These are phyloP conservation scores for Colletotrichum cereale DNA, from an alignment of 2,329 filamentous ascomycete genomes.

Conservation along the genomic window DNA sequence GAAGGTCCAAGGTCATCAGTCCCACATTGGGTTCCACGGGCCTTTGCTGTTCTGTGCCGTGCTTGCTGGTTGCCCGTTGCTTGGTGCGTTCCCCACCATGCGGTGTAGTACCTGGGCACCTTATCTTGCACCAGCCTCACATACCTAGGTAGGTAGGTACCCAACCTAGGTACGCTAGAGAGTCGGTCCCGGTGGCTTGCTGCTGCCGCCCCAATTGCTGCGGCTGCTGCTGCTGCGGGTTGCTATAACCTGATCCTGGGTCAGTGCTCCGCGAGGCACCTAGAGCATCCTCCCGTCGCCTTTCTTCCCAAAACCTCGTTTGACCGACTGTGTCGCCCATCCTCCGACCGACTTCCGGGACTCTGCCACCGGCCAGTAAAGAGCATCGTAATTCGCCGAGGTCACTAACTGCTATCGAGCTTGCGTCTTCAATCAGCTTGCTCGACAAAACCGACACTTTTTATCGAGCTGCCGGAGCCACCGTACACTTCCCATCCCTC, in stretches of 20 bases:
- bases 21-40: conserved; percentile 25
- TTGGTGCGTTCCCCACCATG: conserved; percentile 22
- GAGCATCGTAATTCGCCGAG: conserved; percentile 21
- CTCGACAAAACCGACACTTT: conserved; percentile 12
- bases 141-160: background rate
- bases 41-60: conserved; percentile 2
- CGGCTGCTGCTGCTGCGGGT: conserved; percentile 14
- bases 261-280: conserved; percentile 39
- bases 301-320: conserved; percentile 39
- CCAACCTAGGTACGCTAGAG: background rate
- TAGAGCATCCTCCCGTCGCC: conserved; percentile 36
- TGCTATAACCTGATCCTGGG: conserved; percentile 30
- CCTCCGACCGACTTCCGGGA: conserved; percentile 34
- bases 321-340: conserved; percentile 38
- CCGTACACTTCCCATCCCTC: conserved; percentile 27
- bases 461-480: conserved; percentile 8
- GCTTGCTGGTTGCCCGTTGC: conserved; percentile 34
- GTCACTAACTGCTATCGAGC: conserved; percentile 8
- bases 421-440: background rate
- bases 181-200: conserved; percentile 24
- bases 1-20: conserved; percentile 13
- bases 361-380: conserved; percentile 33
- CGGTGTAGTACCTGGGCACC: background rate
- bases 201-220: conserved; percentile 26
- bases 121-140: conserved; percentile 20